Evolutionary conservation across 129 eudicot genomes (phyloP).

Genomic region (Chrysanthemum makinoi): DNA sequence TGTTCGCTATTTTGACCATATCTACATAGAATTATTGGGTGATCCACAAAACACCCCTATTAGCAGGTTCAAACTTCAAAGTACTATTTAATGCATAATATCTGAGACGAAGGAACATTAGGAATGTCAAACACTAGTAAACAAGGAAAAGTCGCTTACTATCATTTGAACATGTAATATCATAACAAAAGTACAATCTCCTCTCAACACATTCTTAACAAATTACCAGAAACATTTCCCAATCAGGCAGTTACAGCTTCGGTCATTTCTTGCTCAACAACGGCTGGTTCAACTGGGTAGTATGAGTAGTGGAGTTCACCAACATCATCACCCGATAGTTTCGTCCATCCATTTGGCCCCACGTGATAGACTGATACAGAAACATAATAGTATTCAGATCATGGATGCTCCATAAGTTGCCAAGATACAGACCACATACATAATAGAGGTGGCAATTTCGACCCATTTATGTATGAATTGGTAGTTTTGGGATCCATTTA

Average conservation of each 20-base stretch:
- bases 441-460: too few species aligned
- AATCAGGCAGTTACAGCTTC: constrained; percentile 56
- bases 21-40: background rate
- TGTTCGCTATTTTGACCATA: too few species aligned
- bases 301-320: constrained; percentile 90
- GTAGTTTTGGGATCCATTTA: too few species aligned
- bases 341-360: constrained; percentile 95
- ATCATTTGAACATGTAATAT: background rate
- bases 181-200: constrained; percentile 1
- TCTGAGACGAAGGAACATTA: background rate
- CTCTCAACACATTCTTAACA: background rate
- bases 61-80: background rate
- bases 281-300: constrained; percentile 67
- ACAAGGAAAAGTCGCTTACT: background rate
- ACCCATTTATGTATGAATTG: too few species aligned
- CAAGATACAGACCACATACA: too few species aligned
- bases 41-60: background rate
- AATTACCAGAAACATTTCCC: background rate
- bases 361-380: constrained; percentile 74
- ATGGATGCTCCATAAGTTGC: background rate
- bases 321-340: constrained; percentile 90
- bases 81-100: constrained; percentile 1
- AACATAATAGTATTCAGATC: background rate
- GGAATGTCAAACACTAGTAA: constrained; percentile 8
- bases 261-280: constrained; percentile 88